Base-by-base conservation (phyloP, 805 yeast genomes). In the Zygoascus flipseniorum region DNA sequence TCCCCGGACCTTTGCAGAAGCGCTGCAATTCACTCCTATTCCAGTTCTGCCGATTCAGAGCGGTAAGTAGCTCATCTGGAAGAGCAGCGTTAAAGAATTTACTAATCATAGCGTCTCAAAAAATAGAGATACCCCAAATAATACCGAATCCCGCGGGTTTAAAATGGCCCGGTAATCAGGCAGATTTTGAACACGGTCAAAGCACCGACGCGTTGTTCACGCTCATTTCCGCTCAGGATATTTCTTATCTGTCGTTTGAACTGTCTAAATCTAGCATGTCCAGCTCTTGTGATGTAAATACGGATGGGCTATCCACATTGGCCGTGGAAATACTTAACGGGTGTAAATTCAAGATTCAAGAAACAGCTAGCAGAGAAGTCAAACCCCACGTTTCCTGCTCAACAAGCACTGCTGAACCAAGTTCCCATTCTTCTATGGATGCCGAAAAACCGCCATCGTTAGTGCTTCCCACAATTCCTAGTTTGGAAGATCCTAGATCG, bases 1-100 rank as follows among this genome's bases (percentile, higher is more conserved):
- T 14, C 51, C 51, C 9, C 31, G 23, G 9, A 13, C 45, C 18
- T 48, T 32, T 39, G 44, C 39, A 10, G 51, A 48, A n/a, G 51
- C 47, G 20, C 18, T 50, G 10, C 35, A 28, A 13, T 42, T 23
- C 11, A 50, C 52, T 8, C 48, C 52, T 14, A 13, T 42, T n/a
- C 43, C 52, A 10, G 35, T 50, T 26, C 16, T 20, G 8, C 51
- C 51, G 13, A 16, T 39, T 16, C 45, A 39, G 11, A 11, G 37
- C 18, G 35, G 51, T 48, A 20, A 48, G 51, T 48, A 19, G 11
- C 4, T 5, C 18, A 37, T 37, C 8, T 14, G 18, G 18, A 37
- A 16, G 8, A 16, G 8, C 18, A 14, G 18, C n/a, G 42, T 14
- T 5, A 14, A 4, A 16, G 42, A 5, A 37, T 14, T 35, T n/a